Percentiles rank a stretch among this genome's conserved stretches.
Conservation (phyloP, 2,329 filamentous ascomycete genomes). For the Fusarium sarcochroum region DNA sequence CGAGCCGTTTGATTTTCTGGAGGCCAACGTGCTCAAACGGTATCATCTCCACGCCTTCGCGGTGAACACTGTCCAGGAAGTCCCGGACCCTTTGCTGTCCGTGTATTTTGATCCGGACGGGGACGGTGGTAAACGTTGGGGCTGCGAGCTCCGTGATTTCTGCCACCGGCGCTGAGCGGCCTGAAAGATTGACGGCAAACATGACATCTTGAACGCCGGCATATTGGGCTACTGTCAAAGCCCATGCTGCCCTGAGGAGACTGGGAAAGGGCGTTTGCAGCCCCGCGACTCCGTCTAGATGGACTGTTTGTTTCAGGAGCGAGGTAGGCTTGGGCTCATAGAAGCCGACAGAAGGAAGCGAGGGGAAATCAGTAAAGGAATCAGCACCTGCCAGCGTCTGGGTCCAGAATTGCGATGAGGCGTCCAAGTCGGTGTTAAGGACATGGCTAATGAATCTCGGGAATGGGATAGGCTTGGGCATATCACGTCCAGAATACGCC, state of each 20-base stretch:
- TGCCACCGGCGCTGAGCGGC: conserved; percentile 2
- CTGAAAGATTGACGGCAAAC: conserved; percentile 3
- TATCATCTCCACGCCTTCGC: conserved; percentile 1
- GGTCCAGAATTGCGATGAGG: not conserved
- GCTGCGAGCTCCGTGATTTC: conserved; percentile 1
- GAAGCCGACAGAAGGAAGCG: not conserved
- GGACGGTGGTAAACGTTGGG: conserved; percentile 4
- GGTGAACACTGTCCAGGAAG: conserved; percentile 1
- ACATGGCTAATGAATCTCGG: conserved; percentile 1
- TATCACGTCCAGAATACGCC: conserved; percentile 1
- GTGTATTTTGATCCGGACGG: not conserved
- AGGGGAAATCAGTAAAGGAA: conserved; percentile 1
- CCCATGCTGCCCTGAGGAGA: conserved; percentile 1
- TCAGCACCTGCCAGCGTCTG: not conserved
- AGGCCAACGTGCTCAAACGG: not conserved
- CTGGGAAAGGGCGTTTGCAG: conserved; percentile 1
- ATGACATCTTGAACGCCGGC: not conserved
- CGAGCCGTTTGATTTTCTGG: too few relatives aligned
- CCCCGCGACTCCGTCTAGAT: not conserved
- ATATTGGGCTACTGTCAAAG: conserved; percentile 1
- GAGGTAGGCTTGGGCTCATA: conserved; percentile 1
- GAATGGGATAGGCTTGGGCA: not conserved
- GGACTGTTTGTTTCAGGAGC: not conserved
- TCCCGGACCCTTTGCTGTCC: not conserved
- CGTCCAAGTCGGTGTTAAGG: not conserved